phyloP scores from a whole-genome alignment of 768 basidiomycete genomes.

The Gautieria morchelliformis region DNA sequence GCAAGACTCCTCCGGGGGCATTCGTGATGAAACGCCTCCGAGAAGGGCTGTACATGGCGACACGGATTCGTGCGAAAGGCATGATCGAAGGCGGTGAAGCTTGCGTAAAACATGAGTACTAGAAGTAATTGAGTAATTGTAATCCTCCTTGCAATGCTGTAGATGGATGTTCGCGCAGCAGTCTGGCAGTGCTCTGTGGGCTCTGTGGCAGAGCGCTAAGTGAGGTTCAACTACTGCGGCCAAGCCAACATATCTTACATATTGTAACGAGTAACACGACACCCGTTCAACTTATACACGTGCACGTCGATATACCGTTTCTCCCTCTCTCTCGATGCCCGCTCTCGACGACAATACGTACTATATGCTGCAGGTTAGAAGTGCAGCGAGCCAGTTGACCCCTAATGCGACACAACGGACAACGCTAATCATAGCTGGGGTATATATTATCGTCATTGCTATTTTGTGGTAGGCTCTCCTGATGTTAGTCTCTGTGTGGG shows the following conservation, averaged over 20 bases:
- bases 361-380: conserved; percentile 2
- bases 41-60: conserved; percentile 10
- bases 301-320: neutral
- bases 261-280: neutral
- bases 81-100: conserved; percentile 2
- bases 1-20: neutral
- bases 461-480: conserved; percentile 57
- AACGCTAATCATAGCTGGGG: conserved; percentile 73
- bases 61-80: conserved; percentile 4
- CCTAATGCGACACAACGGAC: conserved; percentile 65
- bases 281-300: neutral
- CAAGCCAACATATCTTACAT: neutral
- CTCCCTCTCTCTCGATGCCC: neutral
- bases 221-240: neutral
- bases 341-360: neutral
- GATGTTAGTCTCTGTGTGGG: neutral
- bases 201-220: no score
- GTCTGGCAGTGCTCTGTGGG: neutral
- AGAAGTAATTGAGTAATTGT: no score
- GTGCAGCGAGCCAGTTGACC: conserved; percentile 26
- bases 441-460: conserved; percentile 65
- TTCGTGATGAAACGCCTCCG: conserved; percentile 9
- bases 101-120: no score
- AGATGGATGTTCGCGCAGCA: neutral
- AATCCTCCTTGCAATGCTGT: neutral